These are phyloP conservation scores for Protomyces lactucae-debilis DNA, from an alignment of 1,139 yeast genomes.

Conservation along the genomic window DNA sequence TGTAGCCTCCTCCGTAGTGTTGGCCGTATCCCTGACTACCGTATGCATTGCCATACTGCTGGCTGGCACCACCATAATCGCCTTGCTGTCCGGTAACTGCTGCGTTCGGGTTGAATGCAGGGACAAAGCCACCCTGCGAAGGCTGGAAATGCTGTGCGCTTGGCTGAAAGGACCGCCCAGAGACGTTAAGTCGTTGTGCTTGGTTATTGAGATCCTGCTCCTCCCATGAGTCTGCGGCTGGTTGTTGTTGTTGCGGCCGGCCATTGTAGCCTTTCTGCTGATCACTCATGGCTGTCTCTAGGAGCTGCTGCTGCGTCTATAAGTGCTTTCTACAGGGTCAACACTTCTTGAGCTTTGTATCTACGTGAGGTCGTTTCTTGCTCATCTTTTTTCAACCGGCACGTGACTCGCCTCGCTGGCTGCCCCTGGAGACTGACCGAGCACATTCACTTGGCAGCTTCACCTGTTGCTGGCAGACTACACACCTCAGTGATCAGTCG, in stretches of 20 bases:
- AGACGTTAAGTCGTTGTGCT: slow-evolving; percentile 15
- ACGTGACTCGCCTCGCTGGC: too few species aligned
- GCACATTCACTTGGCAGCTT: too few species aligned
- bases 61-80: slow-evolving; percentile 33
- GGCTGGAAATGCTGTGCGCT: slow-evolving; percentile 23
- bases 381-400: too few species aligned
- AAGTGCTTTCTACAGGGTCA: neutral
- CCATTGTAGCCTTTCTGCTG: neutral
- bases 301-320: neutral
- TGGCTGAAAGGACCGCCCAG: slow-evolving; percentile 22
- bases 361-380: too few species aligned
- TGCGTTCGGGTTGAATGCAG: slow-evolving; percentile 26
- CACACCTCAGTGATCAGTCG: too few species aligned
- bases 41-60: slow-evolving; percentile 40
- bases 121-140: slow-evolving; percentile 20
- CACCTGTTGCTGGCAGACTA: too few species aligned
- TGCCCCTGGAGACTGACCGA: too few species aligned
- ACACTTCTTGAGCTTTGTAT: neutral
- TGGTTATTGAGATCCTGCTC: slow-evolving; percentile 8
- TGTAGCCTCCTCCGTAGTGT: slow-evolving; percentile 35
- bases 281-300: neutral
- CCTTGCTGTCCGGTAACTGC: slow-evolving; percentile 16
- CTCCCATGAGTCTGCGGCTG: slow-evolving; percentile 21
- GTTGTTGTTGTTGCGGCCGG: slow-evolving; percentile 3
- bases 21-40: slow-evolving; percentile 35